These are phyloP conservation scores for Fusarium citri DNA, from an alignment of 2,329 filamentous ascomycete genomes.

Conservation along the genomic window DNA sequence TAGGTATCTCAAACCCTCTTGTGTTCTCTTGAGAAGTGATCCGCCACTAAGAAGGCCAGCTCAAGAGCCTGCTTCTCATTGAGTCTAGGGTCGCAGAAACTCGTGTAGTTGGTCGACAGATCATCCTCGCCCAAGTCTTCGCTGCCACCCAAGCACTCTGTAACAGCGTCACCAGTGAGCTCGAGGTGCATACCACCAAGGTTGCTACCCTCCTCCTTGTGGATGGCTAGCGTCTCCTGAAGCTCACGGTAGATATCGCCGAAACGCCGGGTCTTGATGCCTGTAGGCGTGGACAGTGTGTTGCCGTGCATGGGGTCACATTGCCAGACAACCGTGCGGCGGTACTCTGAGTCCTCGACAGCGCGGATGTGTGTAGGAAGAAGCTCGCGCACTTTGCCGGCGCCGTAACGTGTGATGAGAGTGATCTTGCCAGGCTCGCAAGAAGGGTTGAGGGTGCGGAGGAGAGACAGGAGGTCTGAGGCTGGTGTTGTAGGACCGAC, in stretches of 20 bases:
- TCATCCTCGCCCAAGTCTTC: slow-evolving; percentile 90
- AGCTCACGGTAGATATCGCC: slow-evolving; percentile 90
- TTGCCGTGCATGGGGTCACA: slow-evolving; percentile 99
- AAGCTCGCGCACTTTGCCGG: slow-evolving; percentile 77
- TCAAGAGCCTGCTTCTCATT: slow-evolving; percentile 99
- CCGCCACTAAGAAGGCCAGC: slow-evolving; percentile 91
- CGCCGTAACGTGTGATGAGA: slow-evolving; percentile 94
- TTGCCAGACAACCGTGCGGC: slow-evolving; percentile 85
- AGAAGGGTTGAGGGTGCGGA: slow-evolving; percentile 86
- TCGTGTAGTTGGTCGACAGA: slow-evolving; percentile 90
- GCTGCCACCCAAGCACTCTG: slow-evolving; percentile 93
- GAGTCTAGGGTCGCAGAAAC: slow-evolving; percentile 92
- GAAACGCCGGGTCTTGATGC: slow-evolving; percentile 94
- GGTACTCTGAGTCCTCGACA: slow-evolving; percentile 81
- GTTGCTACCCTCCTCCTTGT: slow-evolving; percentile 85
- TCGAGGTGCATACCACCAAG: slow-evolving; percentile 95
- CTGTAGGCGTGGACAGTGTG: slow-evolving; percentile 74
- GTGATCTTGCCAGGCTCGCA: slow-evolving; percentile 93
- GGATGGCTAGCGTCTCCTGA: slow-evolving; percentile 83
- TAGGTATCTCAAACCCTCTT: slow-evolving; percentile 12
- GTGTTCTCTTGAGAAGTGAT: slow-evolving; percentile 69
- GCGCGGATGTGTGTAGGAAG: slow-evolving; percentile 89
- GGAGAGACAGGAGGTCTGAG: slow-evolving; percentile 79
- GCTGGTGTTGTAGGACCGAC: slow-evolving; percentile 87
- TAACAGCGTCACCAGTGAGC: slow-evolving; percentile 94